Conservation (phyloP, 257 asterid genomes). For the Gardenia jasminoides region DNA sequence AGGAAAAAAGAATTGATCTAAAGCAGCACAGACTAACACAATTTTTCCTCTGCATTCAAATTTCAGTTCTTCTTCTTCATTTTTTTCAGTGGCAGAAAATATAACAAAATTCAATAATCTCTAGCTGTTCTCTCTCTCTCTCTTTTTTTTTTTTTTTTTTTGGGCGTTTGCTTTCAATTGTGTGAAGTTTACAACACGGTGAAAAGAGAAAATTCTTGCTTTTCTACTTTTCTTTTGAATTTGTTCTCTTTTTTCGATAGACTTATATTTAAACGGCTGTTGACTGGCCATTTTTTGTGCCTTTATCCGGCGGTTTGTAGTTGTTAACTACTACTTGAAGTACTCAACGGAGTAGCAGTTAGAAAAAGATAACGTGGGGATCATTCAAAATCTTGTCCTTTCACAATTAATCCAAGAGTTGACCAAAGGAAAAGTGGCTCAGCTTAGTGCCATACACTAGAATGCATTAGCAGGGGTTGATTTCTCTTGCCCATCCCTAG, state of each 20-base stretch:
- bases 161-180: too few relatives aligned
- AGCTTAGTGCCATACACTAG: neutral
- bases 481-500: constrained; percentile 1
- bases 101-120: too few relatives aligned
- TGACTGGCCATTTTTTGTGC: constrained; percentile 16
- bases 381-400: neutral
- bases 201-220: neutral
- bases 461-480: neutral
- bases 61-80: too few relatives aligned
- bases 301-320: neutral
- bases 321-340: neutral
- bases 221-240: neutral
- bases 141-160: too few relatives aligned
- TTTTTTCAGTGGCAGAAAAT: too few relatives aligned
- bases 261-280: constrained; percentile 15
- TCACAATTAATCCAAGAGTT: constrained; percentile 39
- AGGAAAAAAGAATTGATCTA: too few relatives aligned
- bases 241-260: neutral
- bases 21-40: too few relatives aligned
- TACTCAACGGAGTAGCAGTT: constrained; percentile 12
- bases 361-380: constrained; percentile 18
- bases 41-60: neutral
- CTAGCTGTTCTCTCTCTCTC: too few relatives aligned
- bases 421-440: constrained; percentile 33
- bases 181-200: neutral